phyloP scores from a whole-genome alignment of 2,329 filamentous ascomycete species.

The Colletotrichum sojae region DNA sequence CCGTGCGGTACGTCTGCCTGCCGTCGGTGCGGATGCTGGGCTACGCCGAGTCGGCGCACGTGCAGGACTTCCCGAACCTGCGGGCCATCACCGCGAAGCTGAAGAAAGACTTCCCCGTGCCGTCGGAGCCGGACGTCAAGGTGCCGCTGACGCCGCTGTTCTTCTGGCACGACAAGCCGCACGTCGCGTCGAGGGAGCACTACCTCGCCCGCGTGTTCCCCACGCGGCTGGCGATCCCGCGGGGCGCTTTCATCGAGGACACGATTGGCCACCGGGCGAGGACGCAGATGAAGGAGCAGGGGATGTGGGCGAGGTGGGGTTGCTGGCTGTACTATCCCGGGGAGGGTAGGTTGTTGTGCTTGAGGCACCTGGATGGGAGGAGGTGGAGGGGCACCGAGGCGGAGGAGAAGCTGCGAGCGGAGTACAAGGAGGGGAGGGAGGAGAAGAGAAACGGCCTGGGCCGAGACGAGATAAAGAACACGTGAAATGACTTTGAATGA shows the following conservation, averaged over 20 bases:
- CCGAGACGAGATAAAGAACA: not conserved
- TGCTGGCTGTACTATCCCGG: constrained; percentile 69
- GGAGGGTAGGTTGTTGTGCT: constrained; percentile 59
- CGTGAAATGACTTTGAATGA: not conserved
- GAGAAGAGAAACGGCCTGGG: not conserved
- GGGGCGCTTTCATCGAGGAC: constrained; percentile 71
- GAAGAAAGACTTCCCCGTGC: constrained; percentile 55
- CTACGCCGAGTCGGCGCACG: constrained; percentile 64
- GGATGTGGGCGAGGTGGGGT: constrained; percentile 66
- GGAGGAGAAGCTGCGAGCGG: constrained; percentile 42
- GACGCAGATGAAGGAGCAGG: constrained; percentile 68
- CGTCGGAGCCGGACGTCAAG: constrained; percentile 15
- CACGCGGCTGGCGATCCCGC: constrained; percentile 61
- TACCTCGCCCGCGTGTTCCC: constrained; percentile 67
- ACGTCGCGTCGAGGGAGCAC: constrained; percentile 63
- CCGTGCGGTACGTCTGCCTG: constrained; percentile 68
- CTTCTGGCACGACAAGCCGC: constrained; percentile 73
- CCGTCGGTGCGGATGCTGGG: constrained; percentile 66
- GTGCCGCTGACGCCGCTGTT: constrained; percentile 69
- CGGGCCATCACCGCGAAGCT: constrained; percentile 57
- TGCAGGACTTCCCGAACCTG: constrained; percentile 58
- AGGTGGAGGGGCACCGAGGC: constrained; percentile 62
- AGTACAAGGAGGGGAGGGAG: constrained; percentile 4
- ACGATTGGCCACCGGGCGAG: constrained; percentile 68
- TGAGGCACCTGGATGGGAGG: constrained; percentile 66